A percentile compares a stretch with the other conserved stretches of the same genome.
phyloP scores from a whole-genome alignment of 306 rosid genomes.

The Elaeagnus macrophylla region DNA sequence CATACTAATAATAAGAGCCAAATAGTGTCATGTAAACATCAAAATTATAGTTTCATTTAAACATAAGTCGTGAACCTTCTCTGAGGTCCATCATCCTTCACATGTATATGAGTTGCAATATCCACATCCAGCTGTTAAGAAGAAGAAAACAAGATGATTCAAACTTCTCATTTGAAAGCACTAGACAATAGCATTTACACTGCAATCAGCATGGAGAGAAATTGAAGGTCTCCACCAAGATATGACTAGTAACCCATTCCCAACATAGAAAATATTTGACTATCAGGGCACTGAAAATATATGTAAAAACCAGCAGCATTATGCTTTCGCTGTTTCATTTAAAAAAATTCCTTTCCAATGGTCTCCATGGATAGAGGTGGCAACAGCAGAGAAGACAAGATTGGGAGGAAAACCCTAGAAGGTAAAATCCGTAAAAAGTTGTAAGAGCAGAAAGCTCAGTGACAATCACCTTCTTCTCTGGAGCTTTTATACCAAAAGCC shows the following conservation, averaged over 20 bases:
- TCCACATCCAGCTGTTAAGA: conserved; percentile 58
- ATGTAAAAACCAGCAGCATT: background rate
- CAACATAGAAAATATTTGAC: background rate
- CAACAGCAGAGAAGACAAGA: background rate
- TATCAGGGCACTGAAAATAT: background rate
- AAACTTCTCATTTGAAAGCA: too few relatives aligned
- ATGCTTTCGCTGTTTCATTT: background rate
- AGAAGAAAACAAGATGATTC: conserved; percentile 7
- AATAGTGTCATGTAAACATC: background rate
- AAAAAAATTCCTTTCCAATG: background rate
- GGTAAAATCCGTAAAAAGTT: background rate
- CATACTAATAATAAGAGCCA: background rate
- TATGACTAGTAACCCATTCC: background rate
- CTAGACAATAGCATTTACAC: too few relatives aligned
- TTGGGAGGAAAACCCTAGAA: too few relatives aligned
- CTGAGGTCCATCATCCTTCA: conserved; percentile 83
- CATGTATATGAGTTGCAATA: conserved; percentile 69
- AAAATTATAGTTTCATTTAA: conserved; percentile 1
- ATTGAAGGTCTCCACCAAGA: too few relatives aligned
- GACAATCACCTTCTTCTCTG: conserved; percentile 65
- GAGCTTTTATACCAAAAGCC: conserved; percentile 90
- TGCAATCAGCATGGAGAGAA: too few relatives aligned
- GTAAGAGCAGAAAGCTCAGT: conserved; percentile 15
- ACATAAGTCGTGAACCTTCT: conserved; percentile 55
- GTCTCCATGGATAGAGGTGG: background rate